These are phyloP conservation scores for Papiliotrema flavescens DNA, from an alignment of 1,284 basidiomycete species.

Conservation along the genomic window DNA sequence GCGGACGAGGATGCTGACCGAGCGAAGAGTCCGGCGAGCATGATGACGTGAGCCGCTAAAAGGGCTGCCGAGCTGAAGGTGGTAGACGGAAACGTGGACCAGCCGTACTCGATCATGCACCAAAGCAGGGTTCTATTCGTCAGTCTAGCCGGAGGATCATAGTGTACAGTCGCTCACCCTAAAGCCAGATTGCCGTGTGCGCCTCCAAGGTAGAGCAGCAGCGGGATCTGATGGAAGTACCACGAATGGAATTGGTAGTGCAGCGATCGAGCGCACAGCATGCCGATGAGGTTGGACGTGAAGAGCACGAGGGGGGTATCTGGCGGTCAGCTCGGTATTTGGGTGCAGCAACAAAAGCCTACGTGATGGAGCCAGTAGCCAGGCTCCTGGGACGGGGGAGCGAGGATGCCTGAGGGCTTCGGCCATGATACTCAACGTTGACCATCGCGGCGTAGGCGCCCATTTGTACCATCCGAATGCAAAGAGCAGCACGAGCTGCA, in stretches of 20 bases:
- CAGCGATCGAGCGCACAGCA: conserved; percentile 87
- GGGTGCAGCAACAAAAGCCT: too few species aligned
- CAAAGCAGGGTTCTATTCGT: conserved; percentile 60
- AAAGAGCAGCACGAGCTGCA: too few species aligned
- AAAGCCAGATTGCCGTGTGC: conserved; percentile 20
- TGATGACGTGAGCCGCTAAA: too few species aligned
- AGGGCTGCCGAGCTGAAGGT: conserved; percentile 57
- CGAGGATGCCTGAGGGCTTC: too few species aligned
- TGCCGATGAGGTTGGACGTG: conserved; percentile 88
- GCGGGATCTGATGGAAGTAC: conserved; percentile 92
- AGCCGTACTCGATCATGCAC: conserved; percentile 71
- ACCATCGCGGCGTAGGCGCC: too few species aligned
- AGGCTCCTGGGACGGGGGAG: too few species aligned
- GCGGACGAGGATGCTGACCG: too few species aligned
- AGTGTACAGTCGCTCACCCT: conserved; percentile 23
- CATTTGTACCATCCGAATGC: too few species aligned
- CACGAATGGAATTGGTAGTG: conserved; percentile 99
- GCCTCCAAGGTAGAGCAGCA: conserved; percentile 55
- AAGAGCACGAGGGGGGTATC: conserved; percentile 78
- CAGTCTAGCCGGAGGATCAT: not conserved
- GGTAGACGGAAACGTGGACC: conserved; percentile 85
- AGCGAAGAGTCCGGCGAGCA: too few species aligned
- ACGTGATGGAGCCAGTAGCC: too few species aligned
- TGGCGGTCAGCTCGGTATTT: conserved; percentile 49
- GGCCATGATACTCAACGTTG: too few species aligned